phyloP scores from a whole-genome alignment of 768 basidiomycete genomes.

The Epithele typhae region DNA sequence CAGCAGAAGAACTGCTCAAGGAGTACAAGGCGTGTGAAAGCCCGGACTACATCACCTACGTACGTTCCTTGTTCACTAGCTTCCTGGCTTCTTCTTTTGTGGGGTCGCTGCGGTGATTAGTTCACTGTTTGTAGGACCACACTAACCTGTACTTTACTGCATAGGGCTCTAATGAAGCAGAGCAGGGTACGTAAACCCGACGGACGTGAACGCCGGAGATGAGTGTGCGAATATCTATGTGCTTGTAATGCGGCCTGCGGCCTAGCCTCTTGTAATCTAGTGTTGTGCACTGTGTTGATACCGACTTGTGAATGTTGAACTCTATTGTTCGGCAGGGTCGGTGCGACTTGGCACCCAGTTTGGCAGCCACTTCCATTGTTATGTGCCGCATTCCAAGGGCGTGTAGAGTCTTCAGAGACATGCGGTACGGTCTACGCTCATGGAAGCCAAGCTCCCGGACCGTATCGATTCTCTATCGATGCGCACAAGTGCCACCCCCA shows the following conservation, averaged over 20 bases:
- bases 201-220: background rate
- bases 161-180: slow-evolving; percentile 17
- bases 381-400: no score
- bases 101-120: background rate
- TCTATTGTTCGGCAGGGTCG: no score
- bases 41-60: slow-evolving; percentile 89
- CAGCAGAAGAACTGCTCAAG: slow-evolving; percentile 81
- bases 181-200: slow-evolving; percentile 7
- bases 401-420: no score
- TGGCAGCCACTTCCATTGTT: no score
- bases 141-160: no score
- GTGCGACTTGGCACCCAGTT: no score
- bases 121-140: no score
- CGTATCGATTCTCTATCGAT: no score
- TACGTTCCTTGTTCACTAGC: slow-evolving; percentile 31
- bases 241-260: background rate
- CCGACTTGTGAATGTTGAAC: no score
- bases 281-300: background rate
- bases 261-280: slow-evolving; percentile 13
- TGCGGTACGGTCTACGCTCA: no score
- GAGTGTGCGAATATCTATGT: background rate
- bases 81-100: background rate
- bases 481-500: no score
- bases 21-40: slow-evolving; percentile 98
- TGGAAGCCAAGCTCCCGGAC: no score